Base-by-base conservation (phyloP, 768 basidiomycete genomes). In the Amanita inopinata region DNA sequence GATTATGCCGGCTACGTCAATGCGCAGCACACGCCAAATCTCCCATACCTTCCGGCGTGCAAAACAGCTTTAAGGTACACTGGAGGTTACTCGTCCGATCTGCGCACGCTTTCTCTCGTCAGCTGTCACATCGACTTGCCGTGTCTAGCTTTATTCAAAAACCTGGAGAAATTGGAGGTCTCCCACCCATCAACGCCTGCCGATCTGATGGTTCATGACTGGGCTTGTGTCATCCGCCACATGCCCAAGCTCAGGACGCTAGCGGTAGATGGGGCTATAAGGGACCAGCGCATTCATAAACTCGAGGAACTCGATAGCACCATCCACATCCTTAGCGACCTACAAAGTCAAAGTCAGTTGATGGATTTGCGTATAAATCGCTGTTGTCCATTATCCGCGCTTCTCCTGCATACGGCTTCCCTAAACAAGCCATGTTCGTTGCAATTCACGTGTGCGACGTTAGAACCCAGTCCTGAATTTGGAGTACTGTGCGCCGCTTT, bases 41-140 rank as follows among this genome's bases (percentile, higher is more conserved):
- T 38, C 14, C 38, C 24, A 8, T 38, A n/a, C n/a, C 18, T 14
- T 25, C 10, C 24, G 9, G 23, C 14, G 3, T 27, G 1, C 14
- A 6, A 9, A 5, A 27, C 14, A 25, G 30, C 15, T 25, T 27
- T n/a, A n/a, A n/a, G 23, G 14, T 11, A 3, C 23, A 1, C 14
- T 5, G 17, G 7, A 17, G n/a, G n/a, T n/a, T n/a, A 28, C 23
- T 2, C 24, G 6, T 27, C 38, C 24, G 11, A 38, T 17, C 15
- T 38, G 14, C 38, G 38, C 9, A 14, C 25, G 9, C 38, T 38
- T 38, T 38, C 38, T 25, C 38, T 38, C 15, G 20, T 17, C 11
- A 38, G 30, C 15, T 38, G 38, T 11, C 19, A 8, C 38, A 15
- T 28, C 23, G 8, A 6, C 20, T 24, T 11, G 5, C 8, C 5